phyloP scores from a whole-genome alignment of 345 rosid species.

The Bruguiera gymnorhiza region DNA sequence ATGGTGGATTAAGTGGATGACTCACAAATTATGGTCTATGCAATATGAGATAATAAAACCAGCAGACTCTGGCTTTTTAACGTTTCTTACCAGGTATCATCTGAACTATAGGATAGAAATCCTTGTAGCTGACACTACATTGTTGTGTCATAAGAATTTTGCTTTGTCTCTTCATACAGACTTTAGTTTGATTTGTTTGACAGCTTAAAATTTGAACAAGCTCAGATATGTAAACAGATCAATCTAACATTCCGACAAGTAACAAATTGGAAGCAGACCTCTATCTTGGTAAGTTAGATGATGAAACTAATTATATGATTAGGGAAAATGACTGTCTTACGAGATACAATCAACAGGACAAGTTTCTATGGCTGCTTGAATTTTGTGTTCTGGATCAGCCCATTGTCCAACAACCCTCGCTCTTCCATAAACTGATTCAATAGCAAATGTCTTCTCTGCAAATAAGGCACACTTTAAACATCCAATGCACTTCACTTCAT shows the following conservation, averaged over 20 bases:
- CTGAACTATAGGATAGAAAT: too few relatives aligned
- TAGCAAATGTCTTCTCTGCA: conserved; percentile 78
- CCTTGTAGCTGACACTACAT: too few relatives aligned
- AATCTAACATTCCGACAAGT: background rate
- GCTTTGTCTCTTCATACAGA: background rate
- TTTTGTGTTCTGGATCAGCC: conserved; percentile 82
- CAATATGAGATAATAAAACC: too few relatives aligned
- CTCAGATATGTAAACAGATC: background rate
- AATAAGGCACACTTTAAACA: conserved; percentile 87
- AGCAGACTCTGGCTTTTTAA: too few relatives aligned
- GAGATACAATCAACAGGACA: conserved; percentile 90
- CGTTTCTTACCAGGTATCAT: too few relatives aligned
- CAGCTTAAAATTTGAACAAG: background rate
- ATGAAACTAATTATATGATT: background rate
- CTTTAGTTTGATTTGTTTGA: background rate
- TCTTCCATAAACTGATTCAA: conserved; percentile 71
- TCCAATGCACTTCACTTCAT: conserved; percentile 87
- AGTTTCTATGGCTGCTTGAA: conserved; percentile 66
- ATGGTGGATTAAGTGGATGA: too few relatives aligned
- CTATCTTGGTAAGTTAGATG: background rate
- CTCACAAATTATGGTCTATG: too few relatives aligned
- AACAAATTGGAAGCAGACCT: background rate
- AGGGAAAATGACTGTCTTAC: conserved; percentile 33
- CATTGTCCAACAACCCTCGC: conserved; percentile 92
- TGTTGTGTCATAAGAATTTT: background rate